Evolutionary conservation across 805 yeast genomes (phyloP).

Genomic region (Candida dendrica): DNA sequence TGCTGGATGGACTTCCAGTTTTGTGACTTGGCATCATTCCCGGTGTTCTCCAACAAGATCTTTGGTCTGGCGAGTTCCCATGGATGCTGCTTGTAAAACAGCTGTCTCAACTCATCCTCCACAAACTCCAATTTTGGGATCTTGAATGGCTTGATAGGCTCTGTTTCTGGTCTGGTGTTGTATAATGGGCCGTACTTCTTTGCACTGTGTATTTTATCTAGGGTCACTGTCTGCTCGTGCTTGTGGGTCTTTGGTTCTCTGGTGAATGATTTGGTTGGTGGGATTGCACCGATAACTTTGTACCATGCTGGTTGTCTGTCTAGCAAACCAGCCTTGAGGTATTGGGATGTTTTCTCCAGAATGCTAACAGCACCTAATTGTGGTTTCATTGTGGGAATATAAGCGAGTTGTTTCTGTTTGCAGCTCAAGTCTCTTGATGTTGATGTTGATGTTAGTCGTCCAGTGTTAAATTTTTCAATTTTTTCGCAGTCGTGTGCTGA

Average conservation of each 20-base stretch:
- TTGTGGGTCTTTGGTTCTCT: constrained; percentile 16
- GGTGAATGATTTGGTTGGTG: constrained; percentile 60
- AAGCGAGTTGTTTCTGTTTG: too few relatives aligned
- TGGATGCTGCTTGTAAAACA: constrained; percentile 90
- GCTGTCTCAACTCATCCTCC: constrained; percentile 73
- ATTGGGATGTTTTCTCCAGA: constrained; percentile 74
- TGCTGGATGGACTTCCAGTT: constrained; percentile 84
- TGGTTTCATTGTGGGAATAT: constrained; percentile 45
- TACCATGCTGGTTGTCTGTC: constrained; percentile 81
- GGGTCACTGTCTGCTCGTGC: constrained; percentile 2
- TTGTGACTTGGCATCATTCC: constrained; percentile 40
- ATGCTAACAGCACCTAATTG: constrained; percentile 72
- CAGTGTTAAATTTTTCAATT: neutral
- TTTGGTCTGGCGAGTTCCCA: constrained; percentile 96
- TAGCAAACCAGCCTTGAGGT: constrained; percentile 63
- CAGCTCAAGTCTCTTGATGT: neutral
- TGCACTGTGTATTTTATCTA: constrained; percentile 9
- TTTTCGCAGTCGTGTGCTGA: too few relatives aligned
- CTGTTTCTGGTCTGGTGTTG: constrained; percentile 22
- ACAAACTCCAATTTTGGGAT: constrained; percentile 22
- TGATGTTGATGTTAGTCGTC: neutral
- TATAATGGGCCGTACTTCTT: constrained; percentile 17
- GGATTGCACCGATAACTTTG: constrained; percentile 73
- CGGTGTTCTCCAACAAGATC: constrained; percentile 68
- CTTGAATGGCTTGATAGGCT: neutral